Evolutionary conservation across 345 rosid genomes (phyloP).

Genomic region (Acer saccharum): DNA sequence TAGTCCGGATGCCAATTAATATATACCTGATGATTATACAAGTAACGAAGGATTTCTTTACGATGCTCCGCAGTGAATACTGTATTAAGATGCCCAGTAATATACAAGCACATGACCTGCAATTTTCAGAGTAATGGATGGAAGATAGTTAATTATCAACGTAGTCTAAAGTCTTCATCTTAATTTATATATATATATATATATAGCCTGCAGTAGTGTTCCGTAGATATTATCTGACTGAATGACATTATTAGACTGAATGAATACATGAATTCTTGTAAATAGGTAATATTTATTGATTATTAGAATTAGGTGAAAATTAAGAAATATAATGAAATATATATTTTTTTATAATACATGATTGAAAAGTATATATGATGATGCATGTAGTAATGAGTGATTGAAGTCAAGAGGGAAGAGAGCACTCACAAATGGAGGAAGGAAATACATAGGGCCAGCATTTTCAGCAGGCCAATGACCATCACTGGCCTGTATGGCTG

Average conservation of each 20-base stretch:
- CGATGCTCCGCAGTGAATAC: constrained; percentile 43
- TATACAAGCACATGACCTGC: constrained; percentile 43
- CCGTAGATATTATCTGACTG: too few species aligned
- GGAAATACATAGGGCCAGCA: constrained; percentile 6
- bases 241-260: too few species aligned
- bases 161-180: too few species aligned
- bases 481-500: constrained; percentile 1
- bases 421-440: constrained; percentile 8
- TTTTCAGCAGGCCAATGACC: constrained; percentile 15
- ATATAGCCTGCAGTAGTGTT: too few species aligned
- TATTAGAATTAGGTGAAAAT: too few species aligned
- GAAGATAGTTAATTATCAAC: not conserved
- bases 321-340: too few species aligned
- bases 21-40: constrained; percentile 47
- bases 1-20: too few species aligned
- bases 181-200: too few species aligned
- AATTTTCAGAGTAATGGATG: not conserved
- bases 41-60: constrained; percentile 49
- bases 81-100: constrained; percentile 47
- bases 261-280: not conserved
- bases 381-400: not conserved
- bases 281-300: not conserved
- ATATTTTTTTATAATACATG: too few species aligned
- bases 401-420: not conserved
- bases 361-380: not conserved